Evolutionary conservation across 805 yeast species (phyloP).

Genomic region (Metschnikowia corniflorae): DNA sequence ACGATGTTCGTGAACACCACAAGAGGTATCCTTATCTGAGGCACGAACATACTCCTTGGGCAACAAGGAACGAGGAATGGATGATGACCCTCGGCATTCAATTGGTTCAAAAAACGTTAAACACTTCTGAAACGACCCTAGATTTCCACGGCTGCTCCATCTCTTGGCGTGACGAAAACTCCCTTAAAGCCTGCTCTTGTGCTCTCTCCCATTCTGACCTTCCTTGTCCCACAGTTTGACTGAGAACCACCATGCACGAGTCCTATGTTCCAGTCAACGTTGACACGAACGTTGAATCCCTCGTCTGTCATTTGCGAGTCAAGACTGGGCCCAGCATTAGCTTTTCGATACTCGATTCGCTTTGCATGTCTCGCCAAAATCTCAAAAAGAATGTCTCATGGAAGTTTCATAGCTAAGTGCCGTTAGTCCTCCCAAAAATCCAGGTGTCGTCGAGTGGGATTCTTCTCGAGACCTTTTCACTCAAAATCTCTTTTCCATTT

Average conservation of each 20-base stretch:
- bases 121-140: constrained; percentile 84
- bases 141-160: constrained; percentile 94
- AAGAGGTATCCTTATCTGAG: too few relatives aligned
- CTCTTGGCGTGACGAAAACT: constrained; percentile 96
- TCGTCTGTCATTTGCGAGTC: constrained; percentile 91
- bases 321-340: constrained; percentile 85
- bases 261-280: constrained; percentile 88
- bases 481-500: constrained; percentile 60
- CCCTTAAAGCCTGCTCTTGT: constrained; percentile 79
- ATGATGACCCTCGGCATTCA: constrained; percentile 53
- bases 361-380: constrained; percentile 82
- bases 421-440: constrained; percentile 58
- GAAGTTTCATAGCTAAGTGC: constrained; percentile 74
- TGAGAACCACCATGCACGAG: constrained; percentile 88
- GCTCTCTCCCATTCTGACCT: constrained; percentile 99
- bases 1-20: too few relatives aligned
- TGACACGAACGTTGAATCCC: constrained; percentile 81
- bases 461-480: constrained; percentile 73
- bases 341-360: constrained; percentile 86
- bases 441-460: constrained; percentile 87
- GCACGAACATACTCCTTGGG: too few relatives aligned
- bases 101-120: constrained; percentile 69
- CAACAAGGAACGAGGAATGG: too few relatives aligned
- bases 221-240: constrained; percentile 97
- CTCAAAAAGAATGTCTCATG: constrained; percentile 78